Evolutionary conservation across 192 early-diverging fungal genomes (phyloP), one percentile per base, ranked within the genome.

Genomic region (Linnemannia exigua): DNA sequence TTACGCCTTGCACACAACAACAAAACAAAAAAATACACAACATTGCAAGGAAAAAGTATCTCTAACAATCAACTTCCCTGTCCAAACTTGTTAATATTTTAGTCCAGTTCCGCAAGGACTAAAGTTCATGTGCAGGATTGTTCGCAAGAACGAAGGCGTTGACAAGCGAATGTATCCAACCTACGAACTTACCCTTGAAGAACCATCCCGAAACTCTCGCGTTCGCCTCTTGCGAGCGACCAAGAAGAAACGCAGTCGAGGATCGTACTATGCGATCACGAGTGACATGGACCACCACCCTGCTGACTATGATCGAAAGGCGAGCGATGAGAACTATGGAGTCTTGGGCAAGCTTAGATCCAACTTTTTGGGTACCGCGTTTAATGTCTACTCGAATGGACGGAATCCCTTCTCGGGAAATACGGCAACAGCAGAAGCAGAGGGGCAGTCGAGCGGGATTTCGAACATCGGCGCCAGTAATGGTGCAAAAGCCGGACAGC

Each of bases 351-450:
- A 75, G 31, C n/a, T 75, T 72, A 93, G 95, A 70, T 95, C 96
- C 9, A 98, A 98, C 79, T 95, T 97, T 35, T 70, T 97, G 48
- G 98, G 97, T 15, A 97, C 96, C 4, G 92, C 91, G 31, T 99
- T 96, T 88, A 86, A 90, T 20, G 92, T 98, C 12, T 94, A 95
- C 82, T 94, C 93, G 22, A 89, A 91, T 68, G 92, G 89, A 0
- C 66, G 83, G 44, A 89, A 87, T 72, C 91, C 90, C 5, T 79
- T 79, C 51, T 89, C 81, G 48, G 58, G 72, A 44, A 66, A 88
- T 25, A 68, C 63, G 37, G 67, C 48, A 22, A 9, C 35, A 9
- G 66, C 28, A 36, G 16, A 28, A 33, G 20, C 48, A 15, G 58
- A 63, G 25, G 58, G 58, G 9, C 58, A 63, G 1, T 63, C 58